These are phyloP conservation scores for Mallotus repandus DNA, from an alignment of 441 rosid genomes.

Conservation along the genomic window DNA sequence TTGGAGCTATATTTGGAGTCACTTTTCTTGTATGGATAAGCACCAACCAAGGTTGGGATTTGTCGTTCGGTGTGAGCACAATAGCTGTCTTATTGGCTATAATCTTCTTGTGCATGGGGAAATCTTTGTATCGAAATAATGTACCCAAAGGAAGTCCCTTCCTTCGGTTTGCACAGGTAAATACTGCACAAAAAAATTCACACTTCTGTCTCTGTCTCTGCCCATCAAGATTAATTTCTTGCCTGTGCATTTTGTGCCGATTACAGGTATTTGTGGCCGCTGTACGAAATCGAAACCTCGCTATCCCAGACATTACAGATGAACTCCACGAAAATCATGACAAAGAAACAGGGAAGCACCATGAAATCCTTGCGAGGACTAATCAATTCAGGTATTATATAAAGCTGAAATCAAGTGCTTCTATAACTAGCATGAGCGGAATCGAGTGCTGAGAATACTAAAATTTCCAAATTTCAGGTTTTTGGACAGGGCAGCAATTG, in stretches of 20 bases:
- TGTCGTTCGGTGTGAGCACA: conserved; percentile 44
- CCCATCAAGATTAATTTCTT: not conserved
- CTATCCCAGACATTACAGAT: conserved; percentile 40
- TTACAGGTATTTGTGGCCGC: conserved; percentile 53
- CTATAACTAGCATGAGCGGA: not conserved
- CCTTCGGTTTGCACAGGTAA: conserved; percentile 47
- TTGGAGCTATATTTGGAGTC: conserved; percentile 51
- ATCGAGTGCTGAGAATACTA: not conserved
- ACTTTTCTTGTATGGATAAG: conserved; percentile 55
- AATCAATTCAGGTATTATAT: conserved; percentile 47
- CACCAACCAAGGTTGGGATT: conserved; percentile 55
- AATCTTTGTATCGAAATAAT: conserved; percentile 44
- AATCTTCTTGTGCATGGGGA: conserved; percentile 43
- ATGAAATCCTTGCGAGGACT: conserved; percentile 46
- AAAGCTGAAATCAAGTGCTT: not conserved
- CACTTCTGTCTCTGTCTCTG: not conserved
- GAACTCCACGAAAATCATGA: conserved; percentile 50
- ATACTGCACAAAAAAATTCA: not conserved
- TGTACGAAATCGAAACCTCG: conserved; percentile 41
- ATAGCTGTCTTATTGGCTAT: conserved; percentile 37
- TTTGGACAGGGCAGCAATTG: conserved; percentile 58
- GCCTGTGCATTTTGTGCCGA: not conserved
- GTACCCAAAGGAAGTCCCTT: conserved; percentile 53
- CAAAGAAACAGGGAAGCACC: conserved; percentile 30
- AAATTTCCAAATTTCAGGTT: conserved; percentile 30